phyloP scores from a whole-genome alignment of 1,284 basidiomycete genomes.

The Pseudomicrostroma phylloplanum region DNA sequence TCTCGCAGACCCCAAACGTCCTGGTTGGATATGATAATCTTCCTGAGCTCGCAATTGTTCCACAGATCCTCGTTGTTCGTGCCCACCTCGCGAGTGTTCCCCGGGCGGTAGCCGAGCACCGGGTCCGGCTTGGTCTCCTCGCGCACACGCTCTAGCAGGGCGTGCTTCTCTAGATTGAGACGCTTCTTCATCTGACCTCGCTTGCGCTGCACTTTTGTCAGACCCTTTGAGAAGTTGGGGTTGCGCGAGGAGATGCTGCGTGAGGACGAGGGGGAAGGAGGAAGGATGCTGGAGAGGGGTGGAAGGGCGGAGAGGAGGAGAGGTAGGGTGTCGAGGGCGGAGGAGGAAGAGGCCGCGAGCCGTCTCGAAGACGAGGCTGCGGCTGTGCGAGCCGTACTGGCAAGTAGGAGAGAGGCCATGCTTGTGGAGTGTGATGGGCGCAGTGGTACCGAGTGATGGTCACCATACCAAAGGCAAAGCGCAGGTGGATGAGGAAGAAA shows the following conservation, averaged over 20 bases:
- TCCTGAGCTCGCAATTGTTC: constrained; percentile 35
- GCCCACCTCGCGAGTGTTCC: constrained; percentile 56
- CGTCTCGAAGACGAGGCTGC: no score
- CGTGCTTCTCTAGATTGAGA: constrained; percentile 46
- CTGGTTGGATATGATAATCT: constrained; percentile 37
- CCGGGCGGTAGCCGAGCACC: constrained; percentile 63
- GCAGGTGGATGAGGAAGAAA: no score
- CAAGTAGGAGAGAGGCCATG: no score
- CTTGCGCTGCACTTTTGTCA: constrained; percentile 34
- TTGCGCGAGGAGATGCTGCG: constrained; percentile 14
- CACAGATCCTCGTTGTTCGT: constrained; percentile 51
- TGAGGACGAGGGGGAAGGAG: constrained; percentile 19
- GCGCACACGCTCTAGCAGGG: constrained; percentile 42
- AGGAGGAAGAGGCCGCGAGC: no score
- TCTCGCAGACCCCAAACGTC: constrained; percentile 43
- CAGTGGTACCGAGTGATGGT: no score
- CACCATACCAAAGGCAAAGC: no score
- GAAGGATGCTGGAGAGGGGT: constrained; percentile 17
- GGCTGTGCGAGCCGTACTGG: no score
- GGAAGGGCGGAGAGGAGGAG: constrained; percentile 14
- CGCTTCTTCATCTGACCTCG: constrained; percentile 39
- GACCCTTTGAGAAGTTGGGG: constrained; percentile 22
- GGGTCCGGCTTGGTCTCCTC: constrained; percentile 60
- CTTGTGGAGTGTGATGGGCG: no score
- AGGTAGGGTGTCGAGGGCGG: neutral